Conservation (phyloP, 176 grass and related monocot species). For the Lolium perenne region DNA sequence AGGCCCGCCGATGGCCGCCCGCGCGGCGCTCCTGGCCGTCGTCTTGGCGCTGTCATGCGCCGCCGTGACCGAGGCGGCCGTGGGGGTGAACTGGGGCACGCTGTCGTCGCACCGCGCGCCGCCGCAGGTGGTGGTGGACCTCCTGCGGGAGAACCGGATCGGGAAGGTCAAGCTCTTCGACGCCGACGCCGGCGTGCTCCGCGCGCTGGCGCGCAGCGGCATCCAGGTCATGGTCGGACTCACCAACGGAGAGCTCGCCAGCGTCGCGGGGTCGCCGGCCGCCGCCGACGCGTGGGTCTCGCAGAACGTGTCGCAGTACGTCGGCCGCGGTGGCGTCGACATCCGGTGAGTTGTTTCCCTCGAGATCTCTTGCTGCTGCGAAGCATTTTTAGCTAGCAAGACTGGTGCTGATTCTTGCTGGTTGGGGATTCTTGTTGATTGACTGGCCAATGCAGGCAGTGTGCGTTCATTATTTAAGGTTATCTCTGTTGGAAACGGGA, state of each 20-base stretch:
- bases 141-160: conserved; percentile 73
- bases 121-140: conserved; percentile 68
- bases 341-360: conserved; percentile 60
- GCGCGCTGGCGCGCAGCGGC: conserved; percentile 74
- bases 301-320: conserved; percentile 78
- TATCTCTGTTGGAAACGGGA: neutral
- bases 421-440: neutral
- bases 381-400: neutral
- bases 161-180: conserved; percentile 88
- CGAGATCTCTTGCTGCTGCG: neutral
- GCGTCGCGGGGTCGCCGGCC: conserved; percentile 56
- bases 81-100: conserved; percentile 94
- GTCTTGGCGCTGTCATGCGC: neutral
- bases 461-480: conserved; percentile 7
- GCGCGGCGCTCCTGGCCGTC: conserved; percentile 1
- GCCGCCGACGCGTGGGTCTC: conserved; percentile 68
- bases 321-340: conserved; percentile 70
- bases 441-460: neutral
- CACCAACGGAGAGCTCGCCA: conserved; percentile 64
- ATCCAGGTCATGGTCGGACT: conserved; percentile 81
- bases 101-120: conserved; percentile 69
- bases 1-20: neutral
- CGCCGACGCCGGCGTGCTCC: conserved; percentile 56
- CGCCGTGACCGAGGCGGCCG: conserved; percentile 54
- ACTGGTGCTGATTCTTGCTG: neutral